phyloP scores from a whole-genome alignment of 208 protist genomes.

The Crithidia fasciculata region DNA sequence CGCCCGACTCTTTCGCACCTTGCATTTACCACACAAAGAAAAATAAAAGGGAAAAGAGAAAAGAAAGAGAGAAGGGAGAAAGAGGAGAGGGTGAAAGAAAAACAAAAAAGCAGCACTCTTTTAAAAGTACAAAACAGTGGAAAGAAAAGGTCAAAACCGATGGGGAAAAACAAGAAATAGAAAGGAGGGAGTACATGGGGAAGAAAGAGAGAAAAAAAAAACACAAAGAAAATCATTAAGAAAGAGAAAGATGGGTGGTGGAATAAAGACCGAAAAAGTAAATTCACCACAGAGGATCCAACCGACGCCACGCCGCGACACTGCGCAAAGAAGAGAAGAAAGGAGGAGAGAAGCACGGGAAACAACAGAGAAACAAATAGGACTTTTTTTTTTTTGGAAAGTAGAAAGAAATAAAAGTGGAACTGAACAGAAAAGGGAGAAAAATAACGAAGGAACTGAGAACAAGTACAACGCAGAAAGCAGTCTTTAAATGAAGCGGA shows the following conservation, averaged over 20 bases:
- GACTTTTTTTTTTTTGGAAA: not conserved
- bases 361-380: conserved; percentile 8
- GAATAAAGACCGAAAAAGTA: too few relatives aligned
- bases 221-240: conserved; percentile 10
- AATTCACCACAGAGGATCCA: too few relatives aligned
- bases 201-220: conserved; percentile 14
- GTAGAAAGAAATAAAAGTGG: not conserved
- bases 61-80: not conserved
- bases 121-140: not conserved
- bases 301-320: too few relatives aligned
- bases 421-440: not conserved
- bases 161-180: not conserved
- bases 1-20: too few relatives aligned
- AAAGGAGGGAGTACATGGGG: not conserved
- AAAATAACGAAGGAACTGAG: not conserved
- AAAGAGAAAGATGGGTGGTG: not conserved
- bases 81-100: not conserved
- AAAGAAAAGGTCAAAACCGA: not conserved
- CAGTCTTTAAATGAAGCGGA: too few relatives aligned
- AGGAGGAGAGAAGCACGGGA: not conserved
- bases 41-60: not conserved
- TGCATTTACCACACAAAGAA: not conserved
- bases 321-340: not conserved
- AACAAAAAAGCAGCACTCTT: not conserved
- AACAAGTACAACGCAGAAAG: too few relatives aligned